Evolutionary conservation across 1,284 basidiomycete genomes (phyloP), one percentile per base, ranked within the genome.

Genomic region (Microbotryum saponariae): DNA sequence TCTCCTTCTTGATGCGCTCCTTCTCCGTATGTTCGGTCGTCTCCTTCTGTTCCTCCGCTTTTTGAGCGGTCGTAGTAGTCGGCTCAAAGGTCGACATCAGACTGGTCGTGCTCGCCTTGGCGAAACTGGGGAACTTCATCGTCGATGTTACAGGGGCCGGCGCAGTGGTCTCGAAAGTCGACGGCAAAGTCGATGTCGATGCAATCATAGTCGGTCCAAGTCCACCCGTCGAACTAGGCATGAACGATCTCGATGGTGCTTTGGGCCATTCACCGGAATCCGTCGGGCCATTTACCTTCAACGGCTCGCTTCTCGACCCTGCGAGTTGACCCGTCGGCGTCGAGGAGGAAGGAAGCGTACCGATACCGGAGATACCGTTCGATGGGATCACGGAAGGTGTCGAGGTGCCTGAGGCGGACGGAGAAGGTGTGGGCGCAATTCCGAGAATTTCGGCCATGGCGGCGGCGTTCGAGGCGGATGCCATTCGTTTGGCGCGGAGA

Each of bases 401-500:
- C 4, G 53, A 44, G 0, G 66, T 47, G 23, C 60, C 52, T 6
- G 53, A 47, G 2, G 47, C 25, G 2, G 60, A 37, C 20, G 60
- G 57, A 9, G 60, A 59, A 20, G 60, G 63, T 9, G 67, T 58
- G 4, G 70, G 69, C 0, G 71, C 68, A 49, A 71, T 64, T 10
- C 71, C 71, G 48, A 72, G 68, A 25, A 72, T 72, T 55, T 72
- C 70, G n/a, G 70, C 70, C 66, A 72, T 67, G 21, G 69, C 70
- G 37, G 63, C 56, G 6, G 66, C 61, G 60, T 67, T 67, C 8
- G 55, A 51, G 6, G 67, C 55, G 6, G 69, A 59, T 0, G 68
- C 68, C 58, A 71, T 61, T 14, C 70, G 67, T 50, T 72, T 72
- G 16, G 71, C 55, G 20, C 64, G 61, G 21, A 69, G 58, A 56